Base-by-base conservation (phyloP, 306 rosid species). In the Castanea crenata region DNA sequence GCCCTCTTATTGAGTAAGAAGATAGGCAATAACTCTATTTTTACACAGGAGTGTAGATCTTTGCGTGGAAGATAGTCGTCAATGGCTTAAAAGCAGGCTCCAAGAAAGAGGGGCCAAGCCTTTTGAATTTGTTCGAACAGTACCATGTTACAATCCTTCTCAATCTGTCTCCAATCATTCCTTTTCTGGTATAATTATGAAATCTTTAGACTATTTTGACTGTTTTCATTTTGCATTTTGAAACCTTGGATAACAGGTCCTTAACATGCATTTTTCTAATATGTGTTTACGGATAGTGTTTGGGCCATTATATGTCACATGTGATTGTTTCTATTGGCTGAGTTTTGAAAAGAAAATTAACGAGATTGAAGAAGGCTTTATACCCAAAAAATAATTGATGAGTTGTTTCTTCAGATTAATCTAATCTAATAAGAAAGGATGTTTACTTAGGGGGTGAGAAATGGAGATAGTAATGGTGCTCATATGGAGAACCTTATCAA, bases 111-210 rank as follows among this genome's bases (percentile, higher is more conserved):
- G 94, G 19, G 79, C 83, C 76, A 93, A 78, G 74, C 97, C 97
- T 74, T 92, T 82, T 86, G 96, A 92, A 46, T 95, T 92, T 82
- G 80, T 86, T 78, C 87, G 59, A 87, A 86, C 97, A 15, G 98
- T 80, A 89, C 92, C 92, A 23, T 88, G 91, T 76, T 83, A 92
- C 69, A 85, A 91, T 79, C 95, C 92, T 75, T 85, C 91, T 25
- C 79, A 72, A 57, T 73, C 97, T 82, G 74, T 74, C 55, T 56
- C 79, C 69, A 59, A 34, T 29, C 79, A 68, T 78, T 32, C 82
- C 51, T 80, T 59, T 54, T 34, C 78, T 32, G 97, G 97, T 91
- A 87, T 68, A 68, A n/a, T 19, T 68, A n/a, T 68, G 52, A 19
- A 68, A 68, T 18, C 8, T 32, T 67, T 67, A 32, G 38, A 29